Evolutionary conservation across 495 filamentous ascomycete genomes (phyloP).

Genomic region (Astrothelium macrocarpum): DNA sequence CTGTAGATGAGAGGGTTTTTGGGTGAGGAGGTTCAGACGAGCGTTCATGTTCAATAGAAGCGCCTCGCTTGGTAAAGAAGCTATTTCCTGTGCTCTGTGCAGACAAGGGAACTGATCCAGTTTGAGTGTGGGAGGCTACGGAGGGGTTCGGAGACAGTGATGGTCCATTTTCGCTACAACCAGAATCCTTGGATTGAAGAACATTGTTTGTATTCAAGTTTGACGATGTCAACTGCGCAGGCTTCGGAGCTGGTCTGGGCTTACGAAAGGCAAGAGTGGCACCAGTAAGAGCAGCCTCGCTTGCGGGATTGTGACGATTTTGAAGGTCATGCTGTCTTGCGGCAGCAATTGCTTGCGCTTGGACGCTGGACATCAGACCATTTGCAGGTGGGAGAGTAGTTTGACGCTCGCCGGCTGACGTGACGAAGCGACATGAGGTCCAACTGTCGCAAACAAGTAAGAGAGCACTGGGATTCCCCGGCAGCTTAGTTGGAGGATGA

Average conservation of each 20-base stretch:
- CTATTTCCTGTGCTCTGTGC: not conserved
- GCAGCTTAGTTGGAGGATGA: not conserved
- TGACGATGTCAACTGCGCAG: not conserved
- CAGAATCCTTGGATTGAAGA: not conserved
- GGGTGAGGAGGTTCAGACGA: not conserved
- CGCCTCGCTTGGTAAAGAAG: not conserved
- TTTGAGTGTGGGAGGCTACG: not conserved
- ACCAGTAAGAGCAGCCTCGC: slow-evolving; percentile 1
- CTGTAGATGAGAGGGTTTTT: not conserved
- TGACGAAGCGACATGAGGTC: not conserved
- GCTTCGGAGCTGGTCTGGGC: not conserved
- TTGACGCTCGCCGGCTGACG: not conserved
- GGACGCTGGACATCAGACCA: slow-evolving; percentile 1
- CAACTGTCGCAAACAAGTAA: not conserved
- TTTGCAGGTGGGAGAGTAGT: not conserved
- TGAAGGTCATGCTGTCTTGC: slow-evolving; percentile 4
- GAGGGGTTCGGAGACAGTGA: not conserved
- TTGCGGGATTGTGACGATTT: not conserved
- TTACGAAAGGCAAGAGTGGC: slow-evolving; percentile 3
- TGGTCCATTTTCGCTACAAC: not conserved
- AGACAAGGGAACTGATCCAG: not conserved
- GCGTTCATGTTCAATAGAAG: not conserved
- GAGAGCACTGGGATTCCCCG: not conserved
- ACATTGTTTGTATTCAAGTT: no score
- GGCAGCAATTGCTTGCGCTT: not conserved